Evolutionary conservation across 2,329 filamentous ascomycete genomes (phyloP).

Genomic region (Fusarium burgessii): DNA sequence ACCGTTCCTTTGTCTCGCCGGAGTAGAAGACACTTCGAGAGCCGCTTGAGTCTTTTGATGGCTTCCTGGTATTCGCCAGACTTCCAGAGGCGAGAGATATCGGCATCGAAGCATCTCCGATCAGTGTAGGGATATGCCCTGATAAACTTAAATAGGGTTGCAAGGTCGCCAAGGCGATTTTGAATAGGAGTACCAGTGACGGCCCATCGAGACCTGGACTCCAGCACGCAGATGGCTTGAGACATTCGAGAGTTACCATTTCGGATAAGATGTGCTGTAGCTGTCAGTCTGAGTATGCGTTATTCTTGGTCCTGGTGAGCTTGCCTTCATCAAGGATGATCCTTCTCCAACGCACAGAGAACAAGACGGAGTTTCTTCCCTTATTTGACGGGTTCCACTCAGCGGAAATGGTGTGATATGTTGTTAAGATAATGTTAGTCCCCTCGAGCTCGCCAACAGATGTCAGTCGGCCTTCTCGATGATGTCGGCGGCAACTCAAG

Average conservation of each 20-base stretch:
- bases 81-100: conserved; percentile 53
- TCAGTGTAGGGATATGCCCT: conserved; percentile 54
- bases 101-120: conserved; percentile 19
- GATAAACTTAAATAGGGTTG: conserved; percentile 58
- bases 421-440: conserved; percentile 53
- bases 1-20: conserved; percentile 55
- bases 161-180: conserved; percentile 58
- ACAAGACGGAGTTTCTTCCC: conserved; percentile 42
- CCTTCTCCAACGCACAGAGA: conserved; percentile 52
- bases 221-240: conserved; percentile 53
- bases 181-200: conserved; percentile 64
- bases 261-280: conserved; percentile 31
- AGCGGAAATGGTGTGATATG: conserved; percentile 55
- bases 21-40: conserved; percentile 55
- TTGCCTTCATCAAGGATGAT: conserved; percentile 38
- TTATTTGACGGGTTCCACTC: conserved; percentile 49
- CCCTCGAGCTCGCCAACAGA: conserved; percentile 17
- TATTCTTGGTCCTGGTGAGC: not conserved
- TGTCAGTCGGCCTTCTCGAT: conserved; percentile 45
- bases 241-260: conserved; percentile 32
- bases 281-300: not conserved
- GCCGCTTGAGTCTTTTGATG: conserved; percentile 53
- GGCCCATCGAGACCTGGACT: conserved; percentile 56
- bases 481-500: conserved; percentile 47
- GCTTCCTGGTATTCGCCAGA: conserved; percentile 52